Conservation (phyloP, 371 early-diverging fungal genomes). For the Smittium culicis region DNA sequence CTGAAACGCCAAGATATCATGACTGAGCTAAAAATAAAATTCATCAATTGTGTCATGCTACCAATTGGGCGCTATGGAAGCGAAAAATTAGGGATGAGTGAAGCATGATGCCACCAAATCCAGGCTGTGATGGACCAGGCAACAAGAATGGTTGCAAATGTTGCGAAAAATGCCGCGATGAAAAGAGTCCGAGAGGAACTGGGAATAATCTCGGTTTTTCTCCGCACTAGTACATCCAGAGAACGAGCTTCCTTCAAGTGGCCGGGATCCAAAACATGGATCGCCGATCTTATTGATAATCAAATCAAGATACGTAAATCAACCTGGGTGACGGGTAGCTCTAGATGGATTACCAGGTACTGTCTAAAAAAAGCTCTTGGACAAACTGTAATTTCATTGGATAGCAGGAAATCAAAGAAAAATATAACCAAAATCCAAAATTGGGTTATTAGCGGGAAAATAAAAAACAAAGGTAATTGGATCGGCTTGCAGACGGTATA, state of each 20-base stretch:
- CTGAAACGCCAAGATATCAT: not conserved
- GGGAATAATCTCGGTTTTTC: not conserved
- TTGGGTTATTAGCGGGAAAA: not conserved
- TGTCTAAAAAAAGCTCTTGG: not conserved
- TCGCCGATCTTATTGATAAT: not conserved
- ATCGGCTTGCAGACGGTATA: not conserved
- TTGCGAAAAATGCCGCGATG: not conserved
- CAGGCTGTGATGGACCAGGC: not conserved
- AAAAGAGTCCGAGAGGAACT: not conserved
- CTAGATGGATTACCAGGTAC: slow-evolving; percentile 1
- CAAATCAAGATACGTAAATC: not conserved
- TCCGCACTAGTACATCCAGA: not conserved
- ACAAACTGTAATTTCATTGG: not conserved
- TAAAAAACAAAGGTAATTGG: not conserved
- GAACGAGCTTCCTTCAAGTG: not conserved
- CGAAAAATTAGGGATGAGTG: slow-evolving; percentile 4
- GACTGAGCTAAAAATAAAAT: not conserved
- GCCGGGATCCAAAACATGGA: slow-evolving; percentile 6
- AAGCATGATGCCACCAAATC: not conserved
- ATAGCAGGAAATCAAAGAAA: not conserved
- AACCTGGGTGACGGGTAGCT: not conserved
- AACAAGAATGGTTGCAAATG: not conserved
- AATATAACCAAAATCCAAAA: not conserved
- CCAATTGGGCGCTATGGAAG: slow-evolving; percentile 5
- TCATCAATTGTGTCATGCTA: not conserved